Conservation (phyloP, 2,329 filamentous ascomycete genomes). For the Pseudogymnoascus destructans region DNA sequence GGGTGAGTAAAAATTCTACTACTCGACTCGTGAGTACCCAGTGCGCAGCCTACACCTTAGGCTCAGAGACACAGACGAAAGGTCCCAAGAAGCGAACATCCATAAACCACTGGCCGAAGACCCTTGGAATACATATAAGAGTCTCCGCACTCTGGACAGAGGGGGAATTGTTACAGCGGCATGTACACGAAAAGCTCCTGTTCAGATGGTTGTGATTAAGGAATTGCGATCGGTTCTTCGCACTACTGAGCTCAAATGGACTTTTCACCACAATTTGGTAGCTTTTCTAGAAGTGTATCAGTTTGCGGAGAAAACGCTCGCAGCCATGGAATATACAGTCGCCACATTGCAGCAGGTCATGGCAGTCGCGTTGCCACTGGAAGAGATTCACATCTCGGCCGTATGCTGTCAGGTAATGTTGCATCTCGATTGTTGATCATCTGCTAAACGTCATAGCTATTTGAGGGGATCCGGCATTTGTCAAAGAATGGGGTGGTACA, state of each 20-base stretch:
- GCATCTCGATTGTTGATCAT: neutral
- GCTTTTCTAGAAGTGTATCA: slow-evolving; percentile 11
- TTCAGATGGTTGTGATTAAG: slow-evolving; percentile 13
- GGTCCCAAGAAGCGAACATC: neutral
- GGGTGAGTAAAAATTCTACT: too few relatives aligned
- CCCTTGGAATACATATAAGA: slow-evolving; percentile 11
- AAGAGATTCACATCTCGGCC: slow-evolving; percentile 13
- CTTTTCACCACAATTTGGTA: slow-evolving; percentile 12
- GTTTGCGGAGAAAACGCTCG: slow-evolving; percentile 11
- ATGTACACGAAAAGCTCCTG: slow-evolving; percentile 10
- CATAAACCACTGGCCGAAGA: neutral
- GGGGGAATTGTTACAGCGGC: slow-evolving; percentile 12
- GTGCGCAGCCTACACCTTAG: too few relatives aligned
- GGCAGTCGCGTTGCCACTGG: slow-evolving; percentile 10
- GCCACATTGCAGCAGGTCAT: slow-evolving; percentile 13
- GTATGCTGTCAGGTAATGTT: slow-evolving; percentile 12
- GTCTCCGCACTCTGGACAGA: slow-evolving; percentile 11
- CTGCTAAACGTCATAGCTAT: slow-evolving; percentile 10
- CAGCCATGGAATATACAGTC: slow-evolving; percentile 14
- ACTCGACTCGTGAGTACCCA: too few relatives aligned
- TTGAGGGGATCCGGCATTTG: slow-evolving; percentile 13
- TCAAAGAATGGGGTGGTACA: slow-evolving; percentile 9
- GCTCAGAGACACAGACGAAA: neutral
- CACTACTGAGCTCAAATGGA: slow-evolving; percentile 12
- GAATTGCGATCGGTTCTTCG: slow-evolving; percentile 9